Conservation (phyloP, 1,284 basidiomycete species). For the Spongispora temasekensis region DNA sequence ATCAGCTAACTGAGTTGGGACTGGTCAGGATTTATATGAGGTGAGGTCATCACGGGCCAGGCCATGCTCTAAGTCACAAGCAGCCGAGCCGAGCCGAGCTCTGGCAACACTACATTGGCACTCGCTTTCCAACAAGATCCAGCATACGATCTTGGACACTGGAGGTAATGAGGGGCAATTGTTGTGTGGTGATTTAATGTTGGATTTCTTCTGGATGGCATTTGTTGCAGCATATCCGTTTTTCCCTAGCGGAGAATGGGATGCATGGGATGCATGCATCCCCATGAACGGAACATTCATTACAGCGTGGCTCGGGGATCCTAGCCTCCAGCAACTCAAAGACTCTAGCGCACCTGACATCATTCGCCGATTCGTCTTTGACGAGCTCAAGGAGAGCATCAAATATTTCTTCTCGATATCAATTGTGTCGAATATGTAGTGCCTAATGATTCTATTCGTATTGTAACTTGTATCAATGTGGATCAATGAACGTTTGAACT, state of each 20-base stretch:
- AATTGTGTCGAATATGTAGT: not conserved
- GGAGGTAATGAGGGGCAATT: not conserved
- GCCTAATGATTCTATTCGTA: not conserved
- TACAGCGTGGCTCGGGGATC: not conserved
- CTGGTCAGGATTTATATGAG: too few species aligned
- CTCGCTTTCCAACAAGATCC: not conserved
- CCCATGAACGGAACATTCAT: slow-evolving; percentile 2
- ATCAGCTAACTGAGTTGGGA: too few species aligned
- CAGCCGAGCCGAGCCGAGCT: too few species aligned
- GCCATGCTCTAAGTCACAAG: too few species aligned
- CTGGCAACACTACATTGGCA: slow-evolving; percentile 1
- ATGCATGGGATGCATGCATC: slow-evolving; percentile 1
- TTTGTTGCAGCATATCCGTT: not conserved
- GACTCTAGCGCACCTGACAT: not conserved
- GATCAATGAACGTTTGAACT: not conserved
- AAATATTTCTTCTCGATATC: slow-evolving; percentile 5
- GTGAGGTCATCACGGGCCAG: too few species aligned
- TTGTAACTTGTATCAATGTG: not conserved
- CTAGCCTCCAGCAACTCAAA: slow-evolving; percentile 1
- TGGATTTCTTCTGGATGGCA: slow-evolving; percentile 8
- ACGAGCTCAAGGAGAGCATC: not conserved
- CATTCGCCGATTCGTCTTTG: slow-evolving; percentile 1
- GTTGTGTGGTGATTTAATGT: not conserved
- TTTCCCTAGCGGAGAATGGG: slow-evolving; percentile 2
- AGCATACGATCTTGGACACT: not conserved